A percentile compares a stretch with the other conserved stretches of the same genome.
Conservation (phyloP, 495 filamentous ascomycete species). For the Tuber magnatum region DNA sequence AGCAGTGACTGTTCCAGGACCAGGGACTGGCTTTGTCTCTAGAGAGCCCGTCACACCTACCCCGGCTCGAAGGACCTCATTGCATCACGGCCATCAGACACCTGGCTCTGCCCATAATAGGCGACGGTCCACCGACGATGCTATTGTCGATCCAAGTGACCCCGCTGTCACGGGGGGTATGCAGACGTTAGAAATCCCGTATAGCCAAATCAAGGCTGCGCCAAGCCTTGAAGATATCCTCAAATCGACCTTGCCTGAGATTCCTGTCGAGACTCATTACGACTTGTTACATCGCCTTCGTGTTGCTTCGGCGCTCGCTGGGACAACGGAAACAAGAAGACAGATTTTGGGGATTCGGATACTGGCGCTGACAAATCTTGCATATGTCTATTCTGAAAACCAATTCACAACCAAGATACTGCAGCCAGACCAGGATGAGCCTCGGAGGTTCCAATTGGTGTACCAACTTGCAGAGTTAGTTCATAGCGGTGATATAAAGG, state of each 20-base stretch:
- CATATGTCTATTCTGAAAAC: slow-evolving; percentile 74
- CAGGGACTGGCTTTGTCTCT: slow-evolving; percentile 28
- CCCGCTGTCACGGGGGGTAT: slow-evolving; percentile 48
- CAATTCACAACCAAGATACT: slow-evolving; percentile 76
- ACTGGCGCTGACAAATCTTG: slow-evolving; percentile 83
- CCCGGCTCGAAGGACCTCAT: slow-evolving; percentile 44
- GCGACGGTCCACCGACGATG: slow-evolving; percentile 29
- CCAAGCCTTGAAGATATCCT: slow-evolving; percentile 60
- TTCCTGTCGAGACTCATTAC: slow-evolving; percentile 69
- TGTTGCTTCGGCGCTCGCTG: slow-evolving; percentile 65
- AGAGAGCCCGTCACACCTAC: slow-evolving; percentile 51
- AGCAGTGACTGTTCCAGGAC: slow-evolving; percentile 17
- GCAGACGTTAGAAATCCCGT: slow-evolving; percentile 65
- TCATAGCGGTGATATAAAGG: slow-evolving; percentile 60
- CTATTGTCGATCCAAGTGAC: slow-evolving; percentile 51
- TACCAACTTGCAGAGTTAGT: slow-evolving; percentile 90
- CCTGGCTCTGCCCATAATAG: slow-evolving; percentile 31
- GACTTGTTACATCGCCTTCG: slow-evolving; percentile 80
- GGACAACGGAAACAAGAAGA: slow-evolving; percentile 59
- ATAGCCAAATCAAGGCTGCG: slow-evolving; percentile 54
- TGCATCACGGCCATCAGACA: slow-evolving; percentile 32
- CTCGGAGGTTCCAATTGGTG: slow-evolving; percentile 76
- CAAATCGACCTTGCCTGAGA: slow-evolving; percentile 52
- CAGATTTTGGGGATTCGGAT: slow-evolving; percentile 73
- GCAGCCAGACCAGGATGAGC: slow-evolving; percentile 82